Percentiles rank a stretch among this genome's conserved stretches.
These are phyloP conservation scores for Stylosanthes scabra DNA, from an alignment of 331 rosid genomes.

Conservation along the genomic window DNA sequence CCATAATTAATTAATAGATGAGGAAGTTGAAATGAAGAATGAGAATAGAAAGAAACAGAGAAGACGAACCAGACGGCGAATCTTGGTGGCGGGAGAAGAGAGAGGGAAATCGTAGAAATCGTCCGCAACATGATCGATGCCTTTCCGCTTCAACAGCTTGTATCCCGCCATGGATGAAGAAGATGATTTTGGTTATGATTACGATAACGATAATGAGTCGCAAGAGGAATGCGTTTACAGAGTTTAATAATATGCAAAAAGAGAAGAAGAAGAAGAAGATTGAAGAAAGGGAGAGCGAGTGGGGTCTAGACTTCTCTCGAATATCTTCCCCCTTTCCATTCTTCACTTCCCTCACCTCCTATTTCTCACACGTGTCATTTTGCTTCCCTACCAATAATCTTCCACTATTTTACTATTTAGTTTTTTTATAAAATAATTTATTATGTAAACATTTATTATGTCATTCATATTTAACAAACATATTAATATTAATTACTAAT, in stretches of 20 bases:
- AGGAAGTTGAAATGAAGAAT: neutral
- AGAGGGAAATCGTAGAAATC: slow-evolving; percentile 84
- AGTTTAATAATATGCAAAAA: too few species aligned
- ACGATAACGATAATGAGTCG: neutral
- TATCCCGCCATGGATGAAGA: slow-evolving; percentile 6
- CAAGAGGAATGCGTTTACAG: neutral
- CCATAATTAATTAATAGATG: neutral
- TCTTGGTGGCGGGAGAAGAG: slow-evolving; percentile 78
- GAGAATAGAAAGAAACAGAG: slow-evolving; percentile 53
- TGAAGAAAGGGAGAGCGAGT: neutral
- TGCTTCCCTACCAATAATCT: neutral
- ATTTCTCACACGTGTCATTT: neutral
- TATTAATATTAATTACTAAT: too few species aligned
- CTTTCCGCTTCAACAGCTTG: slow-evolving; percentile 55
- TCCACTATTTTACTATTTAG: too few species aligned
- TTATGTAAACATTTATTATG: too few species aligned
- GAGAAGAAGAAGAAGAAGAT: neutral
- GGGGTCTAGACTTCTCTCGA: slow-evolving; percentile 22
- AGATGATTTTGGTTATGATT: neutral
- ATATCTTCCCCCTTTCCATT: slow-evolving; percentile 9
- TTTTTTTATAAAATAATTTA: too few species aligned
- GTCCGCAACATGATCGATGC: slow-evolving; percentile 42
- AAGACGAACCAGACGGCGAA: slow-evolving; percentile 85
- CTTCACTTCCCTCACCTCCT: neutral
- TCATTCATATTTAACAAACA: too few species aligned